A percentile compares a stretch with the other conserved stretches of the same genome.
phyloP scores from a whole-genome alignment of 2,329 filamentous ascomycete species.

The Hymenoscyphus infarciens region DNA sequence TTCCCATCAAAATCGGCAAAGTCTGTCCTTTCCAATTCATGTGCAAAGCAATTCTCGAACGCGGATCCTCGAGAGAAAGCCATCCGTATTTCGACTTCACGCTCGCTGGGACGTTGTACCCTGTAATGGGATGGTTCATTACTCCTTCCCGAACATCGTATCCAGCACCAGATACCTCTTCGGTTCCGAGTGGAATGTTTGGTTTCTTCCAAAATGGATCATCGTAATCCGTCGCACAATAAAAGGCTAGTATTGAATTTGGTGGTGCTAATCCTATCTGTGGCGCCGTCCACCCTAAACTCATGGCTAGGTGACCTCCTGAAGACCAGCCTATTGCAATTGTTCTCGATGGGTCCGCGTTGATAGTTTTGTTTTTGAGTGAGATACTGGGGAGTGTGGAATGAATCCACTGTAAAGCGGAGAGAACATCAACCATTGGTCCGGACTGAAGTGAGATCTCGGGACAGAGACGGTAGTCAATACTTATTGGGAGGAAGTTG shows the following conservation, averaged over 20 bases:
- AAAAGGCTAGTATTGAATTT: conserved; percentile 43
- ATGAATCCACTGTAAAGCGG: conserved; percentile 42
- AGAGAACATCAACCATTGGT: conserved; percentile 43
- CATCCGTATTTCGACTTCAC: neutral
- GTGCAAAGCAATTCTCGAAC: neutral
- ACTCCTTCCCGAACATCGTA: neutral
- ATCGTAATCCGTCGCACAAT: conserved; percentile 39
- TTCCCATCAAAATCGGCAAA: neutral
- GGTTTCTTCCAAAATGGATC: neutral
- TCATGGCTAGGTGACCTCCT: conserved; percentile 46
- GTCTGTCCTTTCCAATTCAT: neutral
- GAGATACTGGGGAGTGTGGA: conserved; percentile 29
- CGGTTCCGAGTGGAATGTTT: neutral
- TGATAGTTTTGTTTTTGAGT: conserved; percentile 12
- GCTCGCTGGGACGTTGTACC: neutral
- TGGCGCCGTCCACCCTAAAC: conserved; percentile 39
- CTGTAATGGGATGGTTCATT: neutral
- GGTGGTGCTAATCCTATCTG: conserved; percentile 37
- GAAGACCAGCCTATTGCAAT: conserved; percentile 48
- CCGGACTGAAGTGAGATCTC: conserved; percentile 45
- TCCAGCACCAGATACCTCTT: neutral
- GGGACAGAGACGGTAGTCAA: conserved; percentile 50
- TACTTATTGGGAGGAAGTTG: conserved; percentile 44
- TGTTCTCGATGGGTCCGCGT: conserved; percentile 33
- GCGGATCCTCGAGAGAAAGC: neutral